Conservation (phyloP, 495 filamentous ascomycete species). For the Rhypophila decipiens region DNA sequence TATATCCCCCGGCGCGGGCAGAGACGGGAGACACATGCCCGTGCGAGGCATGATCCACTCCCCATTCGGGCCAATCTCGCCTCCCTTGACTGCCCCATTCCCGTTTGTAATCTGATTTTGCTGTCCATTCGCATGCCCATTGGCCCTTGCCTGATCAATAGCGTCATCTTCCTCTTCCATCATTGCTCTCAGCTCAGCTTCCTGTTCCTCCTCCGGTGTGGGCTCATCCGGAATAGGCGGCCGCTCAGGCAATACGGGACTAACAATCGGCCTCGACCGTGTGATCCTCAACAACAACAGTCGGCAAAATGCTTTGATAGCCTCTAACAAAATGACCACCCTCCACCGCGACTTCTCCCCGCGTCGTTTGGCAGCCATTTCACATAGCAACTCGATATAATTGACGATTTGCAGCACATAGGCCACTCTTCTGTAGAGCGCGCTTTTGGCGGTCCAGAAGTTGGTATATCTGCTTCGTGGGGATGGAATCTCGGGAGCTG, state of each 20-base stretch:
- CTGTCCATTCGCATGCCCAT: conserved; percentile 12
- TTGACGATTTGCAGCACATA: conserved; percentile 79
- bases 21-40: conserved; percentile 68
- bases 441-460: conserved; percentile 74
- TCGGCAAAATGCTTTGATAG: conserved; percentile 79
- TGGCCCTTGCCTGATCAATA: neutral
- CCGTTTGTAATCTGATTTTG: no score
- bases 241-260: conserved; percentile 78
- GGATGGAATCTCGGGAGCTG: conserved; percentile 39
- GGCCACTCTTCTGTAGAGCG: conserved; percentile 70
- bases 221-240: conserved; percentile 59
- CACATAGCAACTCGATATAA: conserved; percentile 87
- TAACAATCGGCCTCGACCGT: conserved; percentile 74
- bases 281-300: conserved; percentile 79
- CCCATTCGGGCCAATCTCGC: conserved; percentile 34
- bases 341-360: conserved; percentile 82
- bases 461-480: conserved; percentile 86
- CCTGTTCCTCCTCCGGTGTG: conserved; percentile 36
- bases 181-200: conserved; percentile 14
- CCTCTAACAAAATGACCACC: conserved; percentile 79
- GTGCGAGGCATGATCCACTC: conserved; percentile 96
- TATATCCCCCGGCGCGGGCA: conserved; percentile 74
- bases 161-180: conserved; percentile 19
- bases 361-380: conserved; percentile 75
- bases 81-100: no score